Conservation (phyloP, 129 eudicot species). For the Helianthus tuberosus region DNA sequence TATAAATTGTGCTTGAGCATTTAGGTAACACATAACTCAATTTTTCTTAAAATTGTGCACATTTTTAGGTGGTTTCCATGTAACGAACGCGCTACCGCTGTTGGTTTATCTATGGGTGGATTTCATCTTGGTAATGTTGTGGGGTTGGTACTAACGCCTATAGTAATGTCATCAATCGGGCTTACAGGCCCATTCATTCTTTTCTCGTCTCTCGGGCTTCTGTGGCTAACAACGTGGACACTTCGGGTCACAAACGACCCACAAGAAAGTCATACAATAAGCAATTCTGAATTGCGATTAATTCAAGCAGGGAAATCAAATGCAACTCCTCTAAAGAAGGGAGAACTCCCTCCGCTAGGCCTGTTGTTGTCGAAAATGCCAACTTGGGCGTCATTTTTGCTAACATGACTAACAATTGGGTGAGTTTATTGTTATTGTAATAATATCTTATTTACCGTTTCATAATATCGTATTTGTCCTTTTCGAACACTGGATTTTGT, state of each 20-base stretch:
- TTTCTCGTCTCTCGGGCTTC: slow-evolving; percentile 78
- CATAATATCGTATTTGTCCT: not conserved
- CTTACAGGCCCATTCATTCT: slow-evolving; percentile 85
- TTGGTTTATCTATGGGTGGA: slow-evolving; percentile 97
- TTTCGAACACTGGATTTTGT: not conserved
- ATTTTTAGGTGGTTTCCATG: slow-evolving; percentile 89
- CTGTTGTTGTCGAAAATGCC: slow-evolving; percentile 75
- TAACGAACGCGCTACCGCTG: slow-evolving; percentile 91
- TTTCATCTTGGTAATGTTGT: slow-evolving; percentile 96
- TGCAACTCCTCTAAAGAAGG: slow-evolving; percentile 44
- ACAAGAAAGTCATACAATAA: slow-evolving; percentile 62
- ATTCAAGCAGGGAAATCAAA: slow-evolving; percentile 83
- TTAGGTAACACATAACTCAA: not conserved
- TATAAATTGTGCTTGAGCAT: not conserved
- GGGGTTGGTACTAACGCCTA: slow-evolving; percentile 76
- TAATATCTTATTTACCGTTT: not conserved
- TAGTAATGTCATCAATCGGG: slow-evolving; percentile 70
- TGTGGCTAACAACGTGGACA: slow-evolving; percentile 80
- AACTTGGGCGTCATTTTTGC: slow-evolving; percentile 97
- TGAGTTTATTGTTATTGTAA: slow-evolving; percentile 21
- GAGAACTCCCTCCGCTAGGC: slow-evolving; percentile 64
- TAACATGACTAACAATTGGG: slow-evolving; percentile 95
- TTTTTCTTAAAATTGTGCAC: not conserved
- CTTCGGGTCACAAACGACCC: slow-evolving; percentile 75
- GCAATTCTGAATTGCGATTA: slow-evolving; percentile 63